Percentiles rank a stretch among this genome's conserved stretches.
Evolutionary conservation across 768 basidiomycete species (phyloP).

Genomic region (Mycena filopes): DNA sequence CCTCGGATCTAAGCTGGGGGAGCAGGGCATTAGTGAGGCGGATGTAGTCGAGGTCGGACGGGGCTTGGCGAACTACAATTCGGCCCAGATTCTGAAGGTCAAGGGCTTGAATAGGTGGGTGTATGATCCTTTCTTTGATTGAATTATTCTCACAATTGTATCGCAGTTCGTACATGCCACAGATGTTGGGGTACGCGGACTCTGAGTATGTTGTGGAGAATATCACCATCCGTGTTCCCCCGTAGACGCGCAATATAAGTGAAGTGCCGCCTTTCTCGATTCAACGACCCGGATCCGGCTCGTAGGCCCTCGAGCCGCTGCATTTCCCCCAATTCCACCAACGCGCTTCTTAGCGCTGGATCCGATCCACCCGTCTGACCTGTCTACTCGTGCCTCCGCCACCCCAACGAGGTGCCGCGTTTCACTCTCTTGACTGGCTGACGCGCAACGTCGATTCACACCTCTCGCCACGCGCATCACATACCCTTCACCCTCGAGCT

Average conservation of each 20-base stretch:
- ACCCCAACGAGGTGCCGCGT: too few species aligned
- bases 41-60: constrained; percentile 92
- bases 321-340: too few species aligned
- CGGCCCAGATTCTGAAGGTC: constrained; percentile 86
- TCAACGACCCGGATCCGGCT: too few species aligned
- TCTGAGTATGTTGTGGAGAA: constrained; percentile 98
- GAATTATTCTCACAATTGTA: constrained; percentile 23
- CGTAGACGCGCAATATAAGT: constrained; percentile 38
- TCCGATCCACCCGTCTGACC: too few species aligned
- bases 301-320: too few species aligned
- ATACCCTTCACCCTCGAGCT: too few species aligned
- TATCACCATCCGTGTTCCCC: constrained; percentile 79
- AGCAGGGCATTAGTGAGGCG: constrained; percentile 56
- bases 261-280: too few species aligned
- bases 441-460: too few species aligned
- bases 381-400: too few species aligned
- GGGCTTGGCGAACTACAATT: constrained; percentile 96
- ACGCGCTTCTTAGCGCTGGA: too few species aligned
- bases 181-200: constrained; percentile 91
- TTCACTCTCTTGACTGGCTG: too few species aligned
- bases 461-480: too few species aligned
- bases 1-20: constrained; percentile 37
- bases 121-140: constrained; percentile 15
- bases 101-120: constrained; percentile 92
- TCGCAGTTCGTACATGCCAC: constrained; percentile 79